These are phyloP conservation scores for Umbelopsis ramanniana DNA, from an alignment of 192 early-diverging fungal species.

Conservation along the genomic window DNA sequence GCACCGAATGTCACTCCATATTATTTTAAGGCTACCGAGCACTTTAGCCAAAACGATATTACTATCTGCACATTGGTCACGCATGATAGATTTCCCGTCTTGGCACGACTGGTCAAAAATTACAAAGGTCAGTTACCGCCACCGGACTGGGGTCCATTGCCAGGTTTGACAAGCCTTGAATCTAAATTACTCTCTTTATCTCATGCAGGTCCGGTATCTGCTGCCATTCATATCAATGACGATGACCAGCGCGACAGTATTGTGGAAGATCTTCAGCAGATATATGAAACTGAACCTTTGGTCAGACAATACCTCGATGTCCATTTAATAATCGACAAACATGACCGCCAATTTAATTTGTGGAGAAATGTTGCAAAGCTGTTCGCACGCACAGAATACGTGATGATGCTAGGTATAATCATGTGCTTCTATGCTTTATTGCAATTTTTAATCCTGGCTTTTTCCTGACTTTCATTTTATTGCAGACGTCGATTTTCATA, in stretches of 20 bases:
- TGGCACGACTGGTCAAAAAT: constrained; percentile 48
- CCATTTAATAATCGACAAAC: constrained; percentile 54
- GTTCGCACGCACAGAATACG: constrained; percentile 56
- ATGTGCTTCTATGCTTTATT: neutral
- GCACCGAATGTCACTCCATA: constrained; percentile 56
- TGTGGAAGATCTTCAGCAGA: constrained; percentile 42
- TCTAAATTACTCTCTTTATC: neutral
- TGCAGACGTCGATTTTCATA: constrained; percentile 52
- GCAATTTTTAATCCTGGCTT: neutral
- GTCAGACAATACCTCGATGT: constrained; percentile 52
- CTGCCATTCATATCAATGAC: constrained; percentile 54
- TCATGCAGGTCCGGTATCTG: constrained; percentile 55
- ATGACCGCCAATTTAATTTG: constrained; percentile 62
- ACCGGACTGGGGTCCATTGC: neutral
- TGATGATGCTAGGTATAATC: constrained; percentile 46
- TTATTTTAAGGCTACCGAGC: constrained; percentile 47
- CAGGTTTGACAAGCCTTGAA: too few relatives aligned
- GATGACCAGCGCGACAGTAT: constrained; percentile 43
- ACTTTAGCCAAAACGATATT: constrained; percentile 49
- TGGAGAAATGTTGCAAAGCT: constrained; percentile 61
- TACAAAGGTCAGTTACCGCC: constrained; percentile 45
- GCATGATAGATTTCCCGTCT: constrained; percentile 50
- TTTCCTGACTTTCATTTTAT: neutral
- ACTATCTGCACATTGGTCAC: constrained; percentile 60
- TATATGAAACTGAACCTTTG: constrained; percentile 41